Conservation (phyloP, 805 yeast species). For the Spathaspora boniae region DNA sequence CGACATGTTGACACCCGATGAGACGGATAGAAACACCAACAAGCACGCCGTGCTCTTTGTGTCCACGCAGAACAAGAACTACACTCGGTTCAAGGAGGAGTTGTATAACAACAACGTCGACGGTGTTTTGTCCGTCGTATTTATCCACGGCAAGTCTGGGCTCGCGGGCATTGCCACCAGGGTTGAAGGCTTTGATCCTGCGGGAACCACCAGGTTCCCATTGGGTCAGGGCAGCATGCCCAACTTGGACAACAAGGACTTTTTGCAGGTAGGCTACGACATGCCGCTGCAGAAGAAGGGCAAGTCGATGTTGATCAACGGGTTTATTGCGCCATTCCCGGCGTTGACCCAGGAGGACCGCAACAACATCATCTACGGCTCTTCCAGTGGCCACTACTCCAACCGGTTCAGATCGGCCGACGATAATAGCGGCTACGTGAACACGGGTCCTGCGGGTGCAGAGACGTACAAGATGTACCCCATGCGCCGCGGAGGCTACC, state of each 20-base stretch:
- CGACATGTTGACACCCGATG: conserved; percentile 60
- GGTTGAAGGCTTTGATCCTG: conserved; percentile 31
- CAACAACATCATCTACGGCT: conserved; percentile 53
- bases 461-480: conserved; percentile 27
- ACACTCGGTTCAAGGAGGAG: conserved; percentile 29
- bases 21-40: conserved; percentile 62
- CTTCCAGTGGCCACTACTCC: conserved; percentile 25
- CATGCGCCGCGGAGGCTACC: conserved; percentile 38
- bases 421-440: conserved; percentile 34
- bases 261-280: conserved; percentile 46
- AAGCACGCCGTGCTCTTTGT: conserved; percentile 69
- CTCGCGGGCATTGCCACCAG: conserved; percentile 54
- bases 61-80: conserved; percentile 58
- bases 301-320: conserved; percentile 82
- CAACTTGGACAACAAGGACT: conserved; percentile 38
- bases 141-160: conserved; percentile 51
- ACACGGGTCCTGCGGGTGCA: conserved; percentile 38
- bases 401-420: conserved; percentile 29
- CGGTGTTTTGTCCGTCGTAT: conserved; percentile 30
- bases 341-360: conserved; percentile 68
- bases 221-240: conserved; percentile 46
- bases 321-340: conserved; percentile 60
- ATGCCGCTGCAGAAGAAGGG: conserved; percentile 60
- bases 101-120: conserved; percentile 39
- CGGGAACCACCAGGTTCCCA: conserved; percentile 40